Evolutionary conservation across 1,284 basidiomycete species (phyloP).

Genomic region (Mrakiaceae sp.): DNA sequence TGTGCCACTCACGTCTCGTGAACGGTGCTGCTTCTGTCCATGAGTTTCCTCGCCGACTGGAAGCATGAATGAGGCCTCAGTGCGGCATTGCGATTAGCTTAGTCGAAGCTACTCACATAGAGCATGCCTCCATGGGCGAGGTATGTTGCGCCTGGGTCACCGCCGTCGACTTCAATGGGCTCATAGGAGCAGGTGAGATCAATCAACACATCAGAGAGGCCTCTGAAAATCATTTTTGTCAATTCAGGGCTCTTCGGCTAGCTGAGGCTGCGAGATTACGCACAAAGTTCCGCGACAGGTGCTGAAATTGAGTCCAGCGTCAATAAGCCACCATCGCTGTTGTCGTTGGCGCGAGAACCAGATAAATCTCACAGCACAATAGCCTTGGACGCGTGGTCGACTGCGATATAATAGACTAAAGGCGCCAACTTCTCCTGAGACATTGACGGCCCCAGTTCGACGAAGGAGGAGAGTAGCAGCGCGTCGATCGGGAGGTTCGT

Average conservation of each 20-base stretch:
- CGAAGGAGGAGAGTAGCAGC: slow-evolving; percentile 40
- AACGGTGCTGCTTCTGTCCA: slow-evolving; percentile 34
- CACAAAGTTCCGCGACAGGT: slow-evolving; percentile 41
- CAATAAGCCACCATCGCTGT: too few species aligned
- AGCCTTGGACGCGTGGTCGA: slow-evolving; percentile 38
- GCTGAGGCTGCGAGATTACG: not conserved
- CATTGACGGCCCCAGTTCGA: slow-evolving; percentile 28
- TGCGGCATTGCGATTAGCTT: not conserved
- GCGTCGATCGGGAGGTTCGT: slow-evolving; percentile 40
- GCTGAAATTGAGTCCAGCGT: slow-evolving; percentile 17
- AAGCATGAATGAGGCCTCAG: not conserved
- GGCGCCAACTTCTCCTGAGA: slow-evolving; percentile 33
- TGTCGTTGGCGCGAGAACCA: too few species aligned
- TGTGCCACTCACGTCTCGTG: slow-evolving; percentile 30
- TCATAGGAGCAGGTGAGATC: slow-evolving; percentile 42
- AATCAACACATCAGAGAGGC: slow-evolving; percentile 41
- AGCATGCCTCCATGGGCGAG: slow-evolving; percentile 43
- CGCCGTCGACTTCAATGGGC: slow-evolving; percentile 34
- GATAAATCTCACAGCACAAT: slow-evolving; percentile 30
- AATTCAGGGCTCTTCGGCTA: not conserved
- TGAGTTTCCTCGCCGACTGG: slow-evolving; percentile 35
- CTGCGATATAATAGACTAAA: slow-evolving; percentile 38
- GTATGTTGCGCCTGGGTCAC: slow-evolving; percentile 32
- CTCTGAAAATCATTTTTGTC: slow-evolving; percentile 11
- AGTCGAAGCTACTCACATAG: slow-evolving; percentile 9